A percentile compares a stretch with the other conserved stretches of the same genome.
These are phyloP conservation scores for Pseudodiploospora longispora DNA, from an alignment of 2,329 filamentous ascomycete species.

Conservation along the genomic window DNA sequence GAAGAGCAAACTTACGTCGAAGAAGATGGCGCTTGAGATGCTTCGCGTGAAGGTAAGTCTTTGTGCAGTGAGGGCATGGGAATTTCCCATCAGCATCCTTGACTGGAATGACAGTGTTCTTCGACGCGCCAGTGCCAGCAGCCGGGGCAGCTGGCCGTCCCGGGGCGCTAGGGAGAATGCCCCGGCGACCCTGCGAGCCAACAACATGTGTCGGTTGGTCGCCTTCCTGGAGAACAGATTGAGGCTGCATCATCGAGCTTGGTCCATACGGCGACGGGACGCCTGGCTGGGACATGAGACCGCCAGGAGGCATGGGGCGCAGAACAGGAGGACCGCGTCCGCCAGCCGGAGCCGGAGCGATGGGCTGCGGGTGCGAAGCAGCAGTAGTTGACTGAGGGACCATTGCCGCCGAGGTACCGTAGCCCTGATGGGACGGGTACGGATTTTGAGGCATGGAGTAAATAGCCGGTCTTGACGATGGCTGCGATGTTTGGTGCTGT, in stretches of 20 bases:
- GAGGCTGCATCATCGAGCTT: slow-evolving; percentile 48
- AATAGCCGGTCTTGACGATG: slow-evolving; percentile 38
- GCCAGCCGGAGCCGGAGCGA: slow-evolving; percentile 61
- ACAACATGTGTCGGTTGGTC: slow-evolving; percentile 83
- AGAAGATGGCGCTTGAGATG: slow-evolving; percentile 94
- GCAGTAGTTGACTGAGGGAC: slow-evolving; percentile 59
- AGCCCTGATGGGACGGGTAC: slow-evolving; percentile 45
- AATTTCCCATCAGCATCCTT: slow-evolving; percentile 98
- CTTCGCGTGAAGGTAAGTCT: slow-evolving; percentile 96
- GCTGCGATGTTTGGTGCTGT: slow-evolving; percentile 38
- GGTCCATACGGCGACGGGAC: slow-evolving; percentile 54
- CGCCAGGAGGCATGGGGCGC: slow-evolving; percentile 64
- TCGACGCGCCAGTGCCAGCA: slow-evolving; percentile 58
- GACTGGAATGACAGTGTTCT: slow-evolving; percentile 77
- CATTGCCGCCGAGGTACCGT: slow-evolving; percentile 50
- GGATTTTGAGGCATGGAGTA: slow-evolving; percentile 51
- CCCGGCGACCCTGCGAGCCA: slow-evolving; percentile 84
- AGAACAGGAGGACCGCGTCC: slow-evolving; percentile 50
- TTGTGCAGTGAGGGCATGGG: slow-evolving; percentile 94
- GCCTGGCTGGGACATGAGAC: slow-evolving; percentile 50
- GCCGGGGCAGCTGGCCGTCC: slow-evolving; percentile 72
- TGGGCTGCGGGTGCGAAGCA: slow-evolving; percentile 65
- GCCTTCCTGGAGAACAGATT: slow-evolving; percentile 45
- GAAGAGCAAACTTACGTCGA: slow-evolving; percentile 64
- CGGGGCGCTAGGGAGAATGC: slow-evolving; percentile 84